Conservation (phyloP, 2,329 filamentous ascomycete genomes). For the Malbranchea zuffiana region DNA sequence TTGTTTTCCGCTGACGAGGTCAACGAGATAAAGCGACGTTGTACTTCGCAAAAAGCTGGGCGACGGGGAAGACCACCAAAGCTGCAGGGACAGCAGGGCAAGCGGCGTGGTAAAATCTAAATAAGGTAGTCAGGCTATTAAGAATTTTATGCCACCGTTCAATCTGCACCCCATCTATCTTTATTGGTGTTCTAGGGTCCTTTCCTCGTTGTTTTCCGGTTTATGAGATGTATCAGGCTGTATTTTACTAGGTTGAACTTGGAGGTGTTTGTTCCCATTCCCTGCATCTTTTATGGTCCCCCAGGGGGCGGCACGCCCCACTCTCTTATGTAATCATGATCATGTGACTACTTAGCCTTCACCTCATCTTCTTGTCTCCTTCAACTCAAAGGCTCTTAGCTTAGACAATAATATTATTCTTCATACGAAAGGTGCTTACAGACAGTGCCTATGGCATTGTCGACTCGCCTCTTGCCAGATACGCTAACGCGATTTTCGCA, state of each 20-base stretch:
- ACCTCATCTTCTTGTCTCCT: no score
- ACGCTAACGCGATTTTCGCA: constrained; percentile 2
- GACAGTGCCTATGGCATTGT: constrained; percentile 1
- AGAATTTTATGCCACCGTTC: neutral
- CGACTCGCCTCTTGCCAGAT: constrained; percentile 1
- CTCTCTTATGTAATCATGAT: no score
- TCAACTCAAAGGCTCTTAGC: constrained; percentile 1
- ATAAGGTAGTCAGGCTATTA: neutral
- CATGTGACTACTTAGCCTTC: no score
- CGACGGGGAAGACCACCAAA: constrained; percentile 1
- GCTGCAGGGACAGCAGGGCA: constrained; percentile 1
- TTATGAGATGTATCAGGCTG: no score
- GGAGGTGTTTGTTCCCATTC: no score
- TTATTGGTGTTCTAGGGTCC: no score
- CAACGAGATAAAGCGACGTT: constrained; percentile 2
- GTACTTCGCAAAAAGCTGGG: constrained; percentile 1
- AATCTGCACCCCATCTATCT: no score
- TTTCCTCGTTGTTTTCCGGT: no score
- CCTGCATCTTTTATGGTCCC: no score
- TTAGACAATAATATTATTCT: no score
- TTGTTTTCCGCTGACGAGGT: constrained; percentile 6
- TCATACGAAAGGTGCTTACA: neutral
- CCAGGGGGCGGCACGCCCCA: no score
- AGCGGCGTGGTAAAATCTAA: constrained; percentile 4
- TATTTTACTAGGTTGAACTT: no score